A percentile compares a stretch with the other conserved stretches of the same genome.
These are phyloP conservation scores for Microsporum canis DNA, from an alignment of 2,329 filamentous ascomycete species.

Conservation along the genomic window DNA sequence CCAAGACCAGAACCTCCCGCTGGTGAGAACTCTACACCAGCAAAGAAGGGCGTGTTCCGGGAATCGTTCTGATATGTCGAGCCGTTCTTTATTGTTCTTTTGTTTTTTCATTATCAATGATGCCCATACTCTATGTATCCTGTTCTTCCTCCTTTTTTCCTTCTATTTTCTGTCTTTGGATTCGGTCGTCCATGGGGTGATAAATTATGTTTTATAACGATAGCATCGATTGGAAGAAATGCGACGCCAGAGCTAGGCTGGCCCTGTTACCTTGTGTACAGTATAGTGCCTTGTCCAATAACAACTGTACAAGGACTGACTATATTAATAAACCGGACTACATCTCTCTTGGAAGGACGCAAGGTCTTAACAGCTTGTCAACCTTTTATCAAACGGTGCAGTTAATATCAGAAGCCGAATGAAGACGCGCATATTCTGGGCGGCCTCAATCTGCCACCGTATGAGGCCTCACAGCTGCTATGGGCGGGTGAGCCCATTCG, in stretches of 20 bases:
- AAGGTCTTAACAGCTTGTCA: too few species aligned
- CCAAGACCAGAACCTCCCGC: slow-evolving; percentile 52
- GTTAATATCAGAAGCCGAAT: too few species aligned
- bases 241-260: neutral
- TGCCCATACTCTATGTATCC: neutral
- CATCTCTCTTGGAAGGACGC: too few species aligned
- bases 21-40: neutral
- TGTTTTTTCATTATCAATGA: neutral
- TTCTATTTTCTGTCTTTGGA: neutral
- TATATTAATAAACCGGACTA: too few species aligned
- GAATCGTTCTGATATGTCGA: neutral
- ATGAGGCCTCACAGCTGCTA: too few species aligned
- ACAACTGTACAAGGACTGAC: too few species aligned
- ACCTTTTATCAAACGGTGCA: too few species aligned
- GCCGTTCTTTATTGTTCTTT: neutral
- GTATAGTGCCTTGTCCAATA: too few species aligned
- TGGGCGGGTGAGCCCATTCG: too few species aligned
- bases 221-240: neutral
- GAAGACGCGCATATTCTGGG: too few species aligned
- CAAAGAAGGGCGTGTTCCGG: neutral
- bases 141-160: neutral
- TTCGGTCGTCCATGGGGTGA: neutral
- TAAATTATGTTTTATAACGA: neutral
- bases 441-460: too few species aligned
- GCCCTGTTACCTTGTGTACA: neutral